Conservation (phyloP, 83 land plant species). For the Picea engelmannii region DNA sequence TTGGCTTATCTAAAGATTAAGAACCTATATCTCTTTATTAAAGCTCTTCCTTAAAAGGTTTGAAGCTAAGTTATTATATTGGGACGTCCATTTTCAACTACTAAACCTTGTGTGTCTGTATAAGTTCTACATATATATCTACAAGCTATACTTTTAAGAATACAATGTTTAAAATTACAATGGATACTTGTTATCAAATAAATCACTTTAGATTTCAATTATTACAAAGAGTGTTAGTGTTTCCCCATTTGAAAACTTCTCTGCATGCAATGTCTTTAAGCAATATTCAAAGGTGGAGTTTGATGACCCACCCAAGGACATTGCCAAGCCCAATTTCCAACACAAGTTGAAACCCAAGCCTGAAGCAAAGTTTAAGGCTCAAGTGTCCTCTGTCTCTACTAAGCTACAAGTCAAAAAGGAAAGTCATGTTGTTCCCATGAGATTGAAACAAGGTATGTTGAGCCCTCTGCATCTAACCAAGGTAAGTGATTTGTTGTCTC, state of each 20-base stretch:
- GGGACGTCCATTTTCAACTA: too few relatives aligned
- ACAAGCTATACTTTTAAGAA: not conserved
- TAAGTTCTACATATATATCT: not conserved
- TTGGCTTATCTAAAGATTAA: too few relatives aligned
- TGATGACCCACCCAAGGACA: not conserved
- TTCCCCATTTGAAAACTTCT: not conserved
- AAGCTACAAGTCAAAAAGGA: not conserved
- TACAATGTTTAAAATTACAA: not conserved
- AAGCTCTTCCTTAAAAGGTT: too few relatives aligned
- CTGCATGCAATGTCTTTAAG: not conserved
- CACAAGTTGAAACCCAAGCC: constrained; percentile 32
- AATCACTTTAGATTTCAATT: not conserved
- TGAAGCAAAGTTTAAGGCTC: not conserved
- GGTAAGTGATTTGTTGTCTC: too few relatives aligned
- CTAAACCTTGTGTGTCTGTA: not conserved
- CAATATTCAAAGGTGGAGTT: not conserved
- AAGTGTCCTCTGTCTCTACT: not conserved
- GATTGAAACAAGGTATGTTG: too few relatives aligned
- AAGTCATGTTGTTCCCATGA: too few relatives aligned
- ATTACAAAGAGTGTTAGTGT: not conserved
- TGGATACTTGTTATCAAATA: not conserved
- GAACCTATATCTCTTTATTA: too few relatives aligned
- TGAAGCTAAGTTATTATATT: too few relatives aligned
- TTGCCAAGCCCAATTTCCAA: constrained; percentile 27
- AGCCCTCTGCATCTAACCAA: too few relatives aligned